These are phyloP conservation scores for Pedinophyceae sp. DNA, from an alignment of 139 green algal genomes.

Conservation along the genomic window DNA sequence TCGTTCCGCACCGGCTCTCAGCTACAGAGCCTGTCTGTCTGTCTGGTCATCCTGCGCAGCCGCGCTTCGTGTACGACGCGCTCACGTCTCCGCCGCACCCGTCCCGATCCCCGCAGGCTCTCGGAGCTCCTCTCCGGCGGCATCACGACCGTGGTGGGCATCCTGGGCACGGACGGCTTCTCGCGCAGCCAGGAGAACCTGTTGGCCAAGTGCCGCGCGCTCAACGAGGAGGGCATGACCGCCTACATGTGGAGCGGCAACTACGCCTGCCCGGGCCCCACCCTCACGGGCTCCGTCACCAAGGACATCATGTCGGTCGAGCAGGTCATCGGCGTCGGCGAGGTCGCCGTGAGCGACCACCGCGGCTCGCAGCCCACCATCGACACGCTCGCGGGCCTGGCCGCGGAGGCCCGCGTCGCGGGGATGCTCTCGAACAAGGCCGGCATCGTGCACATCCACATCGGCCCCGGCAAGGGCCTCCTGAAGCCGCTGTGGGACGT, in stretches of 20 bases:
- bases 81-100: too few relatives aligned
- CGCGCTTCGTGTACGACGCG: too few relatives aligned
- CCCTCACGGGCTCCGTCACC: conserved; percentile 15
- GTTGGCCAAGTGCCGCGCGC: conserved; percentile 14
- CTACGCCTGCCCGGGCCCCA: conserved; percentile 16
- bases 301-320: conserved; percentile 16
- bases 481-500: conserved; percentile 15
- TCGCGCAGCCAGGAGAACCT: conserved; percentile 18
- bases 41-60: too few relatives aligned
- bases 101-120: neutral
- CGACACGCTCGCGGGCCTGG: conserved; percentile 14
- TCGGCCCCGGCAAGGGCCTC: conserved; percentile 9
- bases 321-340: conserved; percentile 22
- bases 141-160: conserved; percentile 28
- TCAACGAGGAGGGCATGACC: conserved; percentile 19
- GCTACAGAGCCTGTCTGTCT: too few relatives aligned
- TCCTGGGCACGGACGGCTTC: conserved; percentile 21
- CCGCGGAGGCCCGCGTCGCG: conserved; percentile 18
- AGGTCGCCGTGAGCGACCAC: conserved; percentile 30
- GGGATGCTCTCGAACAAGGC: conserved; percentile 26
- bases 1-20: too few relatives aligned
- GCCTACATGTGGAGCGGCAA: conserved; percentile 18
- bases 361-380: conserved; percentile 12
- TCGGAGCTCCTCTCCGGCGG: conserved; percentile 18
- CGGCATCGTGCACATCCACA: conserved; percentile 23